phyloP scores from a whole-genome alignment of 768 basidiomycete species.

The Clitopilus hobsonii region DNA sequence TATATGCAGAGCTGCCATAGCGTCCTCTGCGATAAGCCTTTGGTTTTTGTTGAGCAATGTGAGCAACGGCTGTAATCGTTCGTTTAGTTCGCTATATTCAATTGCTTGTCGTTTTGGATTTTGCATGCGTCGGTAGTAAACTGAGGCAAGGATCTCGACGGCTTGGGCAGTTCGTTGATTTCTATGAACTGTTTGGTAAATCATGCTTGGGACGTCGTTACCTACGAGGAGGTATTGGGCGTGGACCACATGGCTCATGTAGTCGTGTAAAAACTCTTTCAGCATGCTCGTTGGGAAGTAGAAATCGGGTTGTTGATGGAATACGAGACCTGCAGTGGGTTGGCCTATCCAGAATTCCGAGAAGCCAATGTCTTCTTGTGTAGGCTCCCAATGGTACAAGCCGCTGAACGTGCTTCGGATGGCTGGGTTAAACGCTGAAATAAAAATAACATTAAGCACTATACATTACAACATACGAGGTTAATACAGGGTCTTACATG shows the following conservation, averaged over 20 bases:
- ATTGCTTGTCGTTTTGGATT: slow-evolving; percentile 19
- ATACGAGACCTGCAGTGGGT: too few relatives aligned
- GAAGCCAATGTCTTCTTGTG: slow-evolving; percentile 1
- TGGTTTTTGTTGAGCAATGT: slow-evolving; percentile 15
- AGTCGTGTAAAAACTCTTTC: slow-evolving; percentile 33
- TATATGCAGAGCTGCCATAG: slow-evolving; percentile 73
- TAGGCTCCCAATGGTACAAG: slow-evolving; percentile 10
- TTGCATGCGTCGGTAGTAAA: slow-evolving; percentile 36
- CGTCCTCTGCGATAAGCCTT: slow-evolving; percentile 61
- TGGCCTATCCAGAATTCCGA: neutral
- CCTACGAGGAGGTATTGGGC: slow-evolving; percentile 71
- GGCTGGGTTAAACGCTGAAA: slow-evolving; percentile 22
- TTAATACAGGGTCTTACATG: slow-evolving; percentile 73
- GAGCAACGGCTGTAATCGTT: slow-evolving; percentile 21
- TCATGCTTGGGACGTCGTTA: slow-evolving; percentile 36
- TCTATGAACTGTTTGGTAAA: slow-evolving; percentile 45
- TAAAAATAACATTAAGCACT: slow-evolving; percentile 47
- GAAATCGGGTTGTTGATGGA: slow-evolving; percentile 11
- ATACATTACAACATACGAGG: slow-evolving; percentile 67
- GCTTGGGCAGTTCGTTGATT: slow-evolving; percentile 50
- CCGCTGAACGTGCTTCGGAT: slow-evolving; percentile 22
- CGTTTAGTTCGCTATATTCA: slow-evolving; percentile 15
- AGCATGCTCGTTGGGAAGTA: slow-evolving; percentile 15
- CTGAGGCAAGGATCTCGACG: slow-evolving; percentile 56
- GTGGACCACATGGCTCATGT: slow-evolving; percentile 57